Evolutionary conservation across 2,329 filamentous ascomycete species (phyloP), one percentile per base, ranked within the genome.

Genomic region (Colletotrichum theobromicola): DNA sequence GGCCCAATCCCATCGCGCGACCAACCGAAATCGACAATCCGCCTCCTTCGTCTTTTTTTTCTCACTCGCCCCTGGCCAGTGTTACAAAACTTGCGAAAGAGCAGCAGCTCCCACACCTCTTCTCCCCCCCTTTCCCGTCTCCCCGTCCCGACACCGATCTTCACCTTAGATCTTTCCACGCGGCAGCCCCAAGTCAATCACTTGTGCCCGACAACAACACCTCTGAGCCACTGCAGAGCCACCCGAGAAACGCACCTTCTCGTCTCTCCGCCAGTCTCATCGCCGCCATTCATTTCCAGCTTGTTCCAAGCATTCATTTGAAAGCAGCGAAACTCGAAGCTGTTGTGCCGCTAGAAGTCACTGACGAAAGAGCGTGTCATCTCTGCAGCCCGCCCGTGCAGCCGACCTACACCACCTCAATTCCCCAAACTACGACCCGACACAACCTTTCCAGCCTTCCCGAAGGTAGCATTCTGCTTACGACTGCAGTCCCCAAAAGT

Each of bases 1-100:
- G 68, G 72, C 64, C 72, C 72, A 74, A 74, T 74, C 72, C 72
- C 68, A 35, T 72, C 67, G 68, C 72, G 37, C 72, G 42, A 62
- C 68, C 34, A 63, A 34, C 64, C 55, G 70, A 66, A 74, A 74
- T 76, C 71, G 72, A 66, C 63, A 74, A 70, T 70, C 57, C 46
- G 24, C 65, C 64, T 62, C 65, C 60, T 50, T 35, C 30, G 28
- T 62, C 50, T 64, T 57, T 34, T 28, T 30, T 65, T 58, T 65
- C 53, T 66, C 53, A 61, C 71, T 68, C 24, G 60, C 67, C 67
- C 71, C 71, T 70, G 55, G 67, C 67, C 30, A 63, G 67, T 70
- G 66, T 57, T 63, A 69, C 65, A 63, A 72, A 69, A 46, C 24
- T 24, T 34, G 50, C n/a, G 60, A 34, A 58, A 46, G 46, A 64